Percentiles rank a stretch among this genome's conserved stretches.
These are phyloP conservation scores for Epichloe scottii DNA, from an alignment of 2,329 filamentous ascomycete species.

Conservation along the genomic window DNA sequence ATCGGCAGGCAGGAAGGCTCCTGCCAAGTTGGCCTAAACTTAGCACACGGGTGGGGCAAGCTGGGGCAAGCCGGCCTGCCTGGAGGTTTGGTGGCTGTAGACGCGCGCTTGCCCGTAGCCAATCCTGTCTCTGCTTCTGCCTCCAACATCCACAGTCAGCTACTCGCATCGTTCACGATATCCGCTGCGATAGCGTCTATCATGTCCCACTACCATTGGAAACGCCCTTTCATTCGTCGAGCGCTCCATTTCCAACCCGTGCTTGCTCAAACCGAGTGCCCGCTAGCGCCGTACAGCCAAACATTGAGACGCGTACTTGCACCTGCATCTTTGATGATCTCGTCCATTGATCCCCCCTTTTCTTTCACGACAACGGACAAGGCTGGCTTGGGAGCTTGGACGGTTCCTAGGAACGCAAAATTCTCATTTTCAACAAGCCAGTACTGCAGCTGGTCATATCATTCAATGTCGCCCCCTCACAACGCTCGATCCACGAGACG, in stretches of 20 bases:
- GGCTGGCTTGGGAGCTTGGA: background rate
- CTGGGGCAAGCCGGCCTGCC: background rate
- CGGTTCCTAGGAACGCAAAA: background rate
- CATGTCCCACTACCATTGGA: background rate
- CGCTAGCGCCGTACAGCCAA: background rate
- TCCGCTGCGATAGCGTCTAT: background rate
- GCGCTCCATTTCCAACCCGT: background rate
- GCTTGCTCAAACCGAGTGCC: background rate
- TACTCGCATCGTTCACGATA: background rate
- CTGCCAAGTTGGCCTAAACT: background rate
- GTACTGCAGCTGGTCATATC: background rate
- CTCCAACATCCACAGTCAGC: background rate
- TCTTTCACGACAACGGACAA: background rate
- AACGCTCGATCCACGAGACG: too few species aligned
- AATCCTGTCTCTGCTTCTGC: background rate
- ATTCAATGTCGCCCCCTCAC: too few species aligned
- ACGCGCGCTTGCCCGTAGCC: constrained; percentile 5
- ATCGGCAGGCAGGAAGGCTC: background rate
- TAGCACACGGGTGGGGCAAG: background rate
- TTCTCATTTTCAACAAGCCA: background rate
- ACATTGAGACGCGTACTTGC: background rate
- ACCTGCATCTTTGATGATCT: background rate
- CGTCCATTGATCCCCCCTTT: background rate
- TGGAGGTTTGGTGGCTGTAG: background rate
- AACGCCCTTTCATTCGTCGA: background rate